Percentiles rank a stretch among this genome's conserved stretches.
These are phyloP conservation scores for Pachysandra terminalis DNA, from an alignment of 164 flowering plant genomes.

Conservation along the genomic window DNA sequence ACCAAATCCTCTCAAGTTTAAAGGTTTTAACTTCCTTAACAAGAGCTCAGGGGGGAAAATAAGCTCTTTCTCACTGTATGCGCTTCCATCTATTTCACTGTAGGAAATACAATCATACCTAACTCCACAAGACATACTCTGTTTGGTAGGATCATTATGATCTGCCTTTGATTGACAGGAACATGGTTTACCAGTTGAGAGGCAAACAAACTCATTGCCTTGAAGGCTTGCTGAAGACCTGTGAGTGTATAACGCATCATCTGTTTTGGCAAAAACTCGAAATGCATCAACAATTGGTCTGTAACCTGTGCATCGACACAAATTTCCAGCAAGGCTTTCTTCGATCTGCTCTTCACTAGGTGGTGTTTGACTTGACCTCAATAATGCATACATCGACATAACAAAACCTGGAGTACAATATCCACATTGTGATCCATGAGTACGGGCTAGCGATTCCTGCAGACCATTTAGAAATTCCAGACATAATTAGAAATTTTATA, in stretches of 20 bases:
- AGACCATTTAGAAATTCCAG: slow-evolving; percentile 12
- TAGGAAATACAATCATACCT: slow-evolving; percentile 43
- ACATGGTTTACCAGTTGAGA: slow-evolving; percentile 93
- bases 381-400: slow-evolving; percentile 94
- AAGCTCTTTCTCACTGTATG: slow-evolving; percentile 71
- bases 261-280: slow-evolving; percentile 86
- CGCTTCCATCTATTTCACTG: slow-evolving; percentile 72
- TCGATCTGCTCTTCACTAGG: slow-evolving; percentile 90
- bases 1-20: slow-evolving; percentile 64
- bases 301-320: slow-evolving; percentile 99
- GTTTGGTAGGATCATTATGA: slow-evolving; percentile 11
- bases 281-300: slow-evolving; percentile 95
- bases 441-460: slow-evolving; percentile 75
- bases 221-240: slow-evolving; percentile 30
- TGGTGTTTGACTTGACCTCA: slow-evolving; percentile 63
- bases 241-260: slow-evolving; percentile 59
- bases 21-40: slow-evolving; percentile 49
- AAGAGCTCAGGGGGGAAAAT: slow-evolving; percentile 94
- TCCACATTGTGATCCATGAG: slow-evolving; percentile 99
- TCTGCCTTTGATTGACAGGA: slow-evolving; percentile 51
- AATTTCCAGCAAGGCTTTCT: slow-evolving; percentile 90
- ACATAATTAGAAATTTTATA: slow-evolving; percentile 1
- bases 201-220: slow-evolving; percentile 60
- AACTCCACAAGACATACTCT: slow-evolving; percentile 14
- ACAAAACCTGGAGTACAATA: slow-evolving; percentile 98